Evolutionary conservation across 345 rosid genomes (phyloP), one percentile per base, ranked within the genome.

Genomic region (Sapria himalayana): DNA sequence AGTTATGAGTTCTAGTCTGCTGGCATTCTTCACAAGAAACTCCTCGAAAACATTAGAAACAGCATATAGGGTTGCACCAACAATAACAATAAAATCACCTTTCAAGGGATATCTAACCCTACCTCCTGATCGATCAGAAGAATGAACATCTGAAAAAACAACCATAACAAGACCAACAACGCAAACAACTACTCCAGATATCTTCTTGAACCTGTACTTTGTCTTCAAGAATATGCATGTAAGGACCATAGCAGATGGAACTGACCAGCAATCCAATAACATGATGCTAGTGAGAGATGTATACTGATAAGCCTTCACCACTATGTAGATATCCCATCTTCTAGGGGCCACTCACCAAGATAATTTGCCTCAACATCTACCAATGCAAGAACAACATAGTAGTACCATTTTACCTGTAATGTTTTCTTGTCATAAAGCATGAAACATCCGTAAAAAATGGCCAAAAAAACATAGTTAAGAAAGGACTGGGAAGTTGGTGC

Each of bases 61-160:
- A 19, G 86, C 80, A 59, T 67, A 76, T 4, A 80, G 65, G 9
- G 82, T 69, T 49, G 86, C 70, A 41, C 93, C 86, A 39, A 69
- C 78, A 52, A 76, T 19, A 39, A 76, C 78, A 9, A 80, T 70
- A 35, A 55, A 24, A 67, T 80, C 93, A 37, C 93, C 93, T 65
- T 52, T 69, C 54, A 41, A 60, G 93, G 84, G 44, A 62, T 63
- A 61, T 64, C 69, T 44, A 82, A 85, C 23, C 66, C 93, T 80
- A 44, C 46, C 58, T 81, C 92, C 82, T 52, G 79, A 66, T 67
- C 81, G 59, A 48, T 65, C 80, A 5, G 64, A 62, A 11, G 84
- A 37, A 56, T 89, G 94, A 43, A 89, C 98, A 62, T 89, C 98
- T 25, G 95, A 89, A 59, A 82, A 89, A 27, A 89, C 67, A 58